Evolutionary conservation across 495 filamentous ascomycete genomes (phyloP), one percentile per base, ranked within the genome.

Genomic region (Apodospora peruviana): DNA sequence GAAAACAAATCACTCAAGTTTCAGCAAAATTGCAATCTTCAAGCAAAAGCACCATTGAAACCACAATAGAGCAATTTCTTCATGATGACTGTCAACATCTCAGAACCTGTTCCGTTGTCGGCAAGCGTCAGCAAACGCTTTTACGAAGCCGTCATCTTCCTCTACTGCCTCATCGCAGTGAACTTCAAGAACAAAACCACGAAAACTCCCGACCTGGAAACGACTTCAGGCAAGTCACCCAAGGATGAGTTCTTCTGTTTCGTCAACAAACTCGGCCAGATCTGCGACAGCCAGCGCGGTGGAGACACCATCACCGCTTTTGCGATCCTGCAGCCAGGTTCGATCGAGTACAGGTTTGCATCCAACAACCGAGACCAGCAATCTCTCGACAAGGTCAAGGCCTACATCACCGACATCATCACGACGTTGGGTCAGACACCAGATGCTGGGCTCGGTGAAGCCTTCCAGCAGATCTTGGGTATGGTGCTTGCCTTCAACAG

Each of bases 251-350:
- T 50, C 41, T 27, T 21, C 5, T 58, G 53, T 25, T 63, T 63
- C 16, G 50, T 61, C 24, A 54, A 65, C 52, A 65, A 63, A 37
- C 40, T 63, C 0, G 40, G 22, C 23, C 60, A 63, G 20, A 54
- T 65, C 8, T 65, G 60, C 48, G 50, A 59, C 50, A 61, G 14
- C 35, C 24, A 20, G 8, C 11, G 14, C 0, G 29, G 48, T 12
- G 52, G 50, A 11, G 52, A 50, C 1, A 61, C 52, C 1, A 47
- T 65, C 7, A 65, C 52, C 2, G 47, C 60, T 11, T 53, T 57
- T 23, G 52, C 44, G 0, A 32, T 59, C 0, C 44, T 63, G 4
- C 52, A 59, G 17, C 46, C 52, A 0, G 57, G 52, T 2, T 36
- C 9, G 1, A 43, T 59, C n/a, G 41, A 63, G 21, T 65, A 63